phyloP scores from a whole-genome alignment of 2,329 filamentous ascomycete genomes.

The Microdochium paspali region DNA sequence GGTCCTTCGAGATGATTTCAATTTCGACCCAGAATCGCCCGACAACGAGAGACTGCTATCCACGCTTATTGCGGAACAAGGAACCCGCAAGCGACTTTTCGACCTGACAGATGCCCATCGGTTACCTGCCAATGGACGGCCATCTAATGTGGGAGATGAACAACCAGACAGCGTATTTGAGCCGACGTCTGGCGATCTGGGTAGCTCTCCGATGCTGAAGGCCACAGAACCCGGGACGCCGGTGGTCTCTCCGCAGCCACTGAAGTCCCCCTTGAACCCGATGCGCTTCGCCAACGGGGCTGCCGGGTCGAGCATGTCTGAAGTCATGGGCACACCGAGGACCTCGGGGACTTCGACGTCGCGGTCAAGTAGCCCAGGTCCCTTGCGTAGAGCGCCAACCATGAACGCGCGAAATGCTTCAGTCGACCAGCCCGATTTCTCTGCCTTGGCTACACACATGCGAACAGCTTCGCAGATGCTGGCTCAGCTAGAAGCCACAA shows the following conservation, averaged over 20 bases:
- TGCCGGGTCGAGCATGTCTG: conserved; percentile 40
- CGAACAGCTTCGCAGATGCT: conserved; percentile 81
- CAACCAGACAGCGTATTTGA: conserved; percentile 69
- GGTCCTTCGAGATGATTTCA: conserved; percentile 72
- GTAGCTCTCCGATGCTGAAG: conserved; percentile 61
- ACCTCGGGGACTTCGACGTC: conserved; percentile 61
- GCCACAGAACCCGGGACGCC: conserved; percentile 39
- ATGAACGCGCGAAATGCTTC: conserved; percentile 43
- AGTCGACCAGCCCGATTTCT: conserved; percentile 68
- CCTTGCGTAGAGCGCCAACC: conserved; percentile 51
- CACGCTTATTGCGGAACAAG: conserved; percentile 47
- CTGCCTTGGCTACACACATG: conserved; percentile 79
- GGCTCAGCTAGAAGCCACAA: conserved; percentile 71
- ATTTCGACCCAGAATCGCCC: conserved; percentile 65
- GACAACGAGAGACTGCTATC: conserved; percentile 61
- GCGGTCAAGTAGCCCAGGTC: conserved; percentile 57
- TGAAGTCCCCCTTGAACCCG: conserved; percentile 9
- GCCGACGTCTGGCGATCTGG: conserved; percentile 68
- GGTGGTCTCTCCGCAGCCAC: conserved; percentile 20
- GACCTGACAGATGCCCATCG: conserved; percentile 56
- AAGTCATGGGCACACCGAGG: conserved; percentile 51
- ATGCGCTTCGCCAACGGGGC: conserved; percentile 14
- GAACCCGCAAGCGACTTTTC: conserved; percentile 51
- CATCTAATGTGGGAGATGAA: conserved; percentile 14
- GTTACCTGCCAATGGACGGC: background rate